Conservation (phyloP, 257 asterid species). For the Solanum lycopersicoides region DNA sequence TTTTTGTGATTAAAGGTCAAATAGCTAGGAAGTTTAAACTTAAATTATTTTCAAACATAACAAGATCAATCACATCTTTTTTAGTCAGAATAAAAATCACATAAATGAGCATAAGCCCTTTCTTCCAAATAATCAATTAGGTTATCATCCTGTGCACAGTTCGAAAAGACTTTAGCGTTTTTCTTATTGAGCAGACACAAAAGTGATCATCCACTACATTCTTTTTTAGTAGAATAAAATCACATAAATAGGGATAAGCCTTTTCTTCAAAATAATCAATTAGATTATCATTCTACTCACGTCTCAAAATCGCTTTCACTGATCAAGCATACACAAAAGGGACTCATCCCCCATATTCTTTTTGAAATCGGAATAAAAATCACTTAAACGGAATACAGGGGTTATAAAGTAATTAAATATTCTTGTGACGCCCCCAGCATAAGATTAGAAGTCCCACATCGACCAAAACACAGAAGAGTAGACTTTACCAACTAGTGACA, state of each 20-base stretch:
- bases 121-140: no score
- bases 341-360: neutral
- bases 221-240: neutral
- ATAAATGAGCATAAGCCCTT: neutral
- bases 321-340: neutral
- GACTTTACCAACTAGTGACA: no score
- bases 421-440: fast-evolving
- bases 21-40: neutral
- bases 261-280: no score
- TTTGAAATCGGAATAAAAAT: neutral
- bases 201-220: no score
- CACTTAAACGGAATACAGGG: neutral
- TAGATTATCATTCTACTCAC: no score
- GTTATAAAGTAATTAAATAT: neutral
- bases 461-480: fast-evolving
- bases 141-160: neutral
- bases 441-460: no score
- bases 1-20: neutral
- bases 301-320: neutral
- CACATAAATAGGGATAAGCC: no score
- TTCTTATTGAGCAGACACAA: no score
- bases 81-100: neutral
- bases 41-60: neutral
- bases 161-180: no score
- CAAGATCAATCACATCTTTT: neutral